A percentile compares a stretch with the other conserved stretches of the same genome.
Conservation (phyloP, 371 early-diverging fungal species). For the Lichtheimia corymbifera region DNA sequence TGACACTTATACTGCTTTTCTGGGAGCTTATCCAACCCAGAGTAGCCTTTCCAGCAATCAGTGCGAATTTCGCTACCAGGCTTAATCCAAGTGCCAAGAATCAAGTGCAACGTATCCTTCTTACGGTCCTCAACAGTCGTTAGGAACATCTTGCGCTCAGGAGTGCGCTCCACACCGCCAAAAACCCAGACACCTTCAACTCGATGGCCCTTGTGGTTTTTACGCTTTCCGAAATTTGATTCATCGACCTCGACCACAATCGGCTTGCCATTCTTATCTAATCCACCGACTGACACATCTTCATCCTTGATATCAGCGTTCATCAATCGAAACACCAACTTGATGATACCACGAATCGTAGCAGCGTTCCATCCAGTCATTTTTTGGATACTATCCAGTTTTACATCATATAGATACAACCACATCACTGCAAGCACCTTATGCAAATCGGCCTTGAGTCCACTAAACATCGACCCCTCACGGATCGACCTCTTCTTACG, state of each 20-base stretch:
- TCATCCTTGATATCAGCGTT: too few relatives aligned
- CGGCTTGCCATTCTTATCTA: slow-evolving; percentile 1
- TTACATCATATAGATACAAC: too few relatives aligned
- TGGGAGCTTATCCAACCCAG: not conserved
- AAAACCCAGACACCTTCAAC: slow-evolving; percentile 22
- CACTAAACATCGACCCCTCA: too few relatives aligned
- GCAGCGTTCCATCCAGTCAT: too few relatives aligned
- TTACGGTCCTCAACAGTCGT: slow-evolving; percentile 9
- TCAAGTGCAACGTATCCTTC: not conserved
- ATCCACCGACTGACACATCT: not conserved
- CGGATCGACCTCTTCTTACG: too few relatives aligned
- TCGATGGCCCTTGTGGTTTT: slow-evolving; percentile 14
- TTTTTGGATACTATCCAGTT: too few relatives aligned
- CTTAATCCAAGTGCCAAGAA: slow-evolving; percentile 3
- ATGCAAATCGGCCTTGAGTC: too few relatives aligned
- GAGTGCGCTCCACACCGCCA: slow-evolving; percentile 17
- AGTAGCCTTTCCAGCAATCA: slow-evolving; percentile 10
- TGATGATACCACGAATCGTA: not conserved
- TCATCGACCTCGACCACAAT: slow-evolving; percentile 20
- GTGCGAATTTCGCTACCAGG: slow-evolving; percentile 12
- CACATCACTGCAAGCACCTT: too few relatives aligned
- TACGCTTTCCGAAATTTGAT: slow-evolving; percentile 20
- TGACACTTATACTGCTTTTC: too few relatives aligned
- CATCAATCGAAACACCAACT: not conserved
- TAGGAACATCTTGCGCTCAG: slow-evolving; percentile 13